phyloP scores from a whole-genome alignment of 495 filamentous ascomycete species.

The Penicillium robsamsonii region DNA sequence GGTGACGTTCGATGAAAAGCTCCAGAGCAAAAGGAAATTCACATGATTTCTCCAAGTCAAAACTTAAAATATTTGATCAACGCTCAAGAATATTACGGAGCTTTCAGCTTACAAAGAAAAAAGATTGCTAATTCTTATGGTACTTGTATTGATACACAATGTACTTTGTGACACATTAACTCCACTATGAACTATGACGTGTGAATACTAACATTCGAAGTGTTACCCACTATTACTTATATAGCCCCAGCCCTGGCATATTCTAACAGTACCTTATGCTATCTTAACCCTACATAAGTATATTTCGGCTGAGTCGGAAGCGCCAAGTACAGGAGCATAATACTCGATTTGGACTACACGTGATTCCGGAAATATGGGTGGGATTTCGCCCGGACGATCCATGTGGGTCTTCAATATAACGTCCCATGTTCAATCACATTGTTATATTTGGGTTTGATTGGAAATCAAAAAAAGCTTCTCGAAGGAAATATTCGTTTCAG shows the following conservation, averaged over 20 bases:
- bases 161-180: no score
- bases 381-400: constrained; percentile 9
- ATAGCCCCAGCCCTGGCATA: not conserved
- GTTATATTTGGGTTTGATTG: not conserved
- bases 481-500: not conserved
- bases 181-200: no score
- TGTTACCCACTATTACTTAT: no score
- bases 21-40: no score
- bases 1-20: no score
- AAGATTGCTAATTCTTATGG: no score
- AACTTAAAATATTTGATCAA: no score
- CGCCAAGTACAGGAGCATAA: constrained; percentile 10
- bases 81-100: no score
- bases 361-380: constrained; percentile 10
- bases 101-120: no score
- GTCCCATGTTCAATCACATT: constrained; percentile 4
- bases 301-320: not conserved
- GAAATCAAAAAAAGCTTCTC: constrained; percentile 1
- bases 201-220: no score
- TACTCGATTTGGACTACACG: constrained; percentile 5
- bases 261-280: not conserved
- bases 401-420: constrained; percentile 10
- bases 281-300: not conserved
- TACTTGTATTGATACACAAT: no score
- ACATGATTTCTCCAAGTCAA: no score